A percentile compares a stretch with the other conserved stretches of the same genome.
Evolutionary conservation across 345 rosid genomes (phyloP).

Genomic region (Toxicodendron radicans): DNA sequence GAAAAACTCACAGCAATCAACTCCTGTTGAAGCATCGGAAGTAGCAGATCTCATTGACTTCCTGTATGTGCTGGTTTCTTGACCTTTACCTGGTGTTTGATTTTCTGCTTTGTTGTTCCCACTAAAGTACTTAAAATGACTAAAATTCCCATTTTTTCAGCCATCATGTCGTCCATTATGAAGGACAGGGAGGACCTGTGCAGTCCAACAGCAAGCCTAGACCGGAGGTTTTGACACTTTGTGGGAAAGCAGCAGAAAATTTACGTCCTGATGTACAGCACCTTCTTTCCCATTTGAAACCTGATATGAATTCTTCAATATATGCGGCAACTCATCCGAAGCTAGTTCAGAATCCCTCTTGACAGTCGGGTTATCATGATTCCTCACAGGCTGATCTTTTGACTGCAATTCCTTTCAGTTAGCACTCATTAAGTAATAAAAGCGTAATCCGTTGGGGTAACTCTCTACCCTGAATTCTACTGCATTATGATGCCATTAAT

Average conservation of each 20-base stretch:
- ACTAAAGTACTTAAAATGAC: not conserved
- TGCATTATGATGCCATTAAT: not conserved
- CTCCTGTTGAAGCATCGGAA: constrained; percentile 76
- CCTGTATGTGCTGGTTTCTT: constrained; percentile 51
- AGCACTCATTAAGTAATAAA: not conserved
- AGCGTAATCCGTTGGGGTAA: not conserved
- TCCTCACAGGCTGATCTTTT: not conserved
- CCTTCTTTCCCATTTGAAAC: constrained; percentile 83
- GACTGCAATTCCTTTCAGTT: not conserved
- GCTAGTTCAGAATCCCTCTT: constrained; percentile 43
- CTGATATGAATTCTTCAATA: constrained; percentile 66
- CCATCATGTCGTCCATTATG: constrained; percentile 87
- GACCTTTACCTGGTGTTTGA: constrained; percentile 4
- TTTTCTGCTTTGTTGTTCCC: not conserved
- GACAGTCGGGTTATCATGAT: constrained; percentile 11
- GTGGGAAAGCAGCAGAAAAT: constrained; percentile 66
- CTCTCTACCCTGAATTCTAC: not conserved
- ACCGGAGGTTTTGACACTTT: constrained; percentile 66
- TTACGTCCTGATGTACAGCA: constrained; percentile 82
- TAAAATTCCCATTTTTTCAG: constrained; percentile 34
- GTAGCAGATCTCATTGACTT: constrained; percentile 83
- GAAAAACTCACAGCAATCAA: constrained; percentile 54
- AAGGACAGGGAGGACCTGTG: constrained; percentile 94
- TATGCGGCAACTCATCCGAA: constrained; percentile 91
- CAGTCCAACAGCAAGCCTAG: constrained; percentile 87